Evolutionary conservation across 2,329 filamentous ascomycete genomes (phyloP), one percentile per base, ranked within the genome.

Genomic region (Fusarium napiforme): DNA sequence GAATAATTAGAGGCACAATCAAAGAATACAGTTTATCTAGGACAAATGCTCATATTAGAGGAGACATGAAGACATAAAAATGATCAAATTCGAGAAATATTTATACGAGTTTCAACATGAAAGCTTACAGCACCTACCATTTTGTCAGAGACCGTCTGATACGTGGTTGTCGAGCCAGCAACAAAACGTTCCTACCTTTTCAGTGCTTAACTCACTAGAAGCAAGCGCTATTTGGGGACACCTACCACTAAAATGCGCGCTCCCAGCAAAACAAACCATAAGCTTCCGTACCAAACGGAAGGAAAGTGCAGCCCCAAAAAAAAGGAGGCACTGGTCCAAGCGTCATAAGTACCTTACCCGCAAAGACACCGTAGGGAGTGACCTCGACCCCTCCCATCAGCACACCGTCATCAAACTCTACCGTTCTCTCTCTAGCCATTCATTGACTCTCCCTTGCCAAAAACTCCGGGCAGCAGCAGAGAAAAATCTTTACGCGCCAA

Each of bases 401-500:
- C 72, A 76, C 75, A 72, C 73, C 71, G 78, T 77, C 77, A 77
- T 77, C 73, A 67, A 73, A 74, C 69, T 55, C 61, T 60, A 63
- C 59, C 62, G 59, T 66, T 55, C 37, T n/a, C 50, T 57, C 60
- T 70, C 69, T 64, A 55, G 60, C 59, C 60, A 62, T 43, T 23
- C 43, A 69, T 63, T 63, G 66, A 75, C 67, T 65, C 68, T 72
- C 75, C 75, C 78, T 74, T 81, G 78, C 80, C 77, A 76, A 69
- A 69, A 78, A 76, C 77, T 67, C 77, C 79, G 39, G 60, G 64
- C 78, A 82, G 84, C 81, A 55, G 19, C 23, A 55, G 85, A 87
- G 56, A 87, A 69, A 87, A 87, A 85, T 88, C 84, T 84, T 83
- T 83, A 84, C 83, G 85, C 85, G 84, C 82, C 85, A 84, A 85